Conservation (phyloP, 75 land plant species). For the Pinus taeda region DNA sequence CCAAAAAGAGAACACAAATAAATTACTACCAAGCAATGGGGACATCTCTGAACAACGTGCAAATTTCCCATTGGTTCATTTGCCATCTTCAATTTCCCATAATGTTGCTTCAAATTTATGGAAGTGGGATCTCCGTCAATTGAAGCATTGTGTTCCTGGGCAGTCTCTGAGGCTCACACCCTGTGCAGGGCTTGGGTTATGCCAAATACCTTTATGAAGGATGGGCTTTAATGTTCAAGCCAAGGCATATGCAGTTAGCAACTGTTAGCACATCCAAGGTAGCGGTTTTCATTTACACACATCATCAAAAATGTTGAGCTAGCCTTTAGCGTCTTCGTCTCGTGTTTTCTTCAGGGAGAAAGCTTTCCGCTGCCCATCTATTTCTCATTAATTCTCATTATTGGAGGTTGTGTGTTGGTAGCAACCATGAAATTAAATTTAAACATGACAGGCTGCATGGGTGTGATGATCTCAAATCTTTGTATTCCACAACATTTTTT, state of each 20-base stretch:
- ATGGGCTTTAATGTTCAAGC: slow-evolving; percentile 2
- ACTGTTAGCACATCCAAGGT: slow-evolving; percentile 91
- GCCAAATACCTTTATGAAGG: not conserved
- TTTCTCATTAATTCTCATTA: slow-evolving; percentile 66
- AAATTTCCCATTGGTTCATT: too few relatives aligned
- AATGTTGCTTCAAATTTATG: too few relatives aligned
- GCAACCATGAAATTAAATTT: slow-evolving; percentile 83
- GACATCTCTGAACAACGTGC: too few relatives aligned
- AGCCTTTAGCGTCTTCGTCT: slow-evolving; percentile 78
- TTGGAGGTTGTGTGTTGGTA: slow-evolving; percentile 68
- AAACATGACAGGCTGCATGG: slow-evolving; percentile 80
- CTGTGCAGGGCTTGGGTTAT: slow-evolving; percentile 2
- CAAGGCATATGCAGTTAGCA: slow-evolving; percentile 51
- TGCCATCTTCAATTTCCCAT: too few relatives aligned
- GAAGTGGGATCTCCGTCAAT: too few relatives aligned
- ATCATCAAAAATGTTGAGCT: slow-evolving; percentile 88
- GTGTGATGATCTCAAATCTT: slow-evolving; percentile 85
- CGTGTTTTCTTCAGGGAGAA: slow-evolving; percentile 68
- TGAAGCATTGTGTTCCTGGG: too few relatives aligned
- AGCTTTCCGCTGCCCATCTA: slow-evolving; percentile 55
- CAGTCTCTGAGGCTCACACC: slow-evolving; percentile 5
- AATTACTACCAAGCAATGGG: too few relatives aligned
- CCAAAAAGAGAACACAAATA: too few relatives aligned
- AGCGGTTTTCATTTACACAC: slow-evolving; percentile 80
- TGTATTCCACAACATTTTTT: slow-evolving; percentile 80